A percentile compares a stretch with the other conserved stretches of the same genome.
Conservation (phyloP, 176 grass and related monocot genomes). For the Cenchrus fungigraminus region DNA sequence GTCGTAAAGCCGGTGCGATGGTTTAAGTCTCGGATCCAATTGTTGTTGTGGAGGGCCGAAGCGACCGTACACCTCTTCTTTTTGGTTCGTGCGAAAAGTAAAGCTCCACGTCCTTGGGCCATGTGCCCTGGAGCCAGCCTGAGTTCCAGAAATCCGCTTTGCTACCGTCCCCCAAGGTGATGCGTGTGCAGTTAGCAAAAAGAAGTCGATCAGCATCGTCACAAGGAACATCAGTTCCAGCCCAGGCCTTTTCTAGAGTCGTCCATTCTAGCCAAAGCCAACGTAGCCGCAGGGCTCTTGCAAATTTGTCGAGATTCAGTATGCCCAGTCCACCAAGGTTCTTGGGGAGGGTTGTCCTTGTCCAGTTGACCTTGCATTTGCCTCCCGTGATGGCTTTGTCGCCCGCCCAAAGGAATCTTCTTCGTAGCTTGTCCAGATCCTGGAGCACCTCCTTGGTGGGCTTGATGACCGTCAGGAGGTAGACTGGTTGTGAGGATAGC, state of each 20-base stretch:
- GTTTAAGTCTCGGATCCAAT: too few species aligned
- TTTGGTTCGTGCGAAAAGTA: too few species aligned
- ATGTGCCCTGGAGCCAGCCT: too few species aligned
- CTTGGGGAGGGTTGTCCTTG: background rate
- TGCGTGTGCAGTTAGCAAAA: background rate
- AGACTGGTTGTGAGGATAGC: too few species aligned
- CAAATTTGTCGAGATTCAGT: background rate
- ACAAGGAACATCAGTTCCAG: background rate
- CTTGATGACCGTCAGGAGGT: too few species aligned
- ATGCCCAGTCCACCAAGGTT: background rate
- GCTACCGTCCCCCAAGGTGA: too few species aligned
- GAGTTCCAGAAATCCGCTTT: too few species aligned
- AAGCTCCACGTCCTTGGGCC: too few species aligned
- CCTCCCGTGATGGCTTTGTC: background rate
- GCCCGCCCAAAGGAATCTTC: background rate
- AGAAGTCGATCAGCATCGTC: background rate
- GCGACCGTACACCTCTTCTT: too few species aligned
- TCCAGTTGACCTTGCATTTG: background rate
- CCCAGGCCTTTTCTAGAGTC: background rate
- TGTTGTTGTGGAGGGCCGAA: too few species aligned
- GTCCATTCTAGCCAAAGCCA: background rate
- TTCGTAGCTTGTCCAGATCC: background rate
- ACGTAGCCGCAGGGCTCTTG: accelerated
- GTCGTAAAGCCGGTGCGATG: too few species aligned
- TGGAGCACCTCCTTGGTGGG: too few species aligned